These are phyloP conservation scores for Mycena capillaripes DNA, from an alignment of 768 basidiomycete species.

Conservation along the genomic window DNA sequence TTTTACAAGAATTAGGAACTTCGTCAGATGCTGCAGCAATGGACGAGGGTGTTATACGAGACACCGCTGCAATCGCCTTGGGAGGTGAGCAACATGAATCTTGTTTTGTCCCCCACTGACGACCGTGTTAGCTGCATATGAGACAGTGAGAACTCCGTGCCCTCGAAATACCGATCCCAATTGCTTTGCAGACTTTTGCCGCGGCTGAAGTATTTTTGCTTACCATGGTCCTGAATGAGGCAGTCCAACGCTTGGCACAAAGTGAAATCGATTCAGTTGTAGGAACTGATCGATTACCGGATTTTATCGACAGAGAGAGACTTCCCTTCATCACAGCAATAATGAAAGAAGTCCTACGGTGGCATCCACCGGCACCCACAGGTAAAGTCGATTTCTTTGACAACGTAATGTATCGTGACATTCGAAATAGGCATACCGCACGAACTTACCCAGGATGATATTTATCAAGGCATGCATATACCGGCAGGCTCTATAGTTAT, in stretches of 20 bases:
- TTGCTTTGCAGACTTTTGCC: conserved; percentile 26
- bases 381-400: background rate
- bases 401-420: background rate
- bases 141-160: background rate
- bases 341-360: conserved; percentile 1
- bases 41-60: conserved; percentile 8
- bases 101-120: background rate
- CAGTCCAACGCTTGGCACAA: conserved; percentile 34
- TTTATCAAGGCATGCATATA: conserved; percentile 53
- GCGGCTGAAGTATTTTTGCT: conserved; percentile 39
- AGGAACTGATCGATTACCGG: conserved; percentile 38
- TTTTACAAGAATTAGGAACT: background rate
- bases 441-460: conserved; percentile 46
- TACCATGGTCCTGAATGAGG: conserved; percentile 39
- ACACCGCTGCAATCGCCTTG: conserved; percentile 13
- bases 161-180: background rate
- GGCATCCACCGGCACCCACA: conserved; percentile 9
- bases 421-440: conserved; percentile 42
- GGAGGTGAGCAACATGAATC: background rate
- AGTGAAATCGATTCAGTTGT: conserved; percentile 39
- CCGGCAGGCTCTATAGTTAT: conserved; percentile 41
- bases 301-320: conserved; percentile 20
- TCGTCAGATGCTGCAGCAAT: background rate
- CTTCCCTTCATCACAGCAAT: conserved; percentile 13
- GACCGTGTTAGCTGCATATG: conserved; percentile 2